Evolutionary conservation across 1,284 basidiomycete genomes (phyloP), one percentile per base, ranked within the genome.

Genomic region (Cutaneotrichosporon curvatum): DNA sequence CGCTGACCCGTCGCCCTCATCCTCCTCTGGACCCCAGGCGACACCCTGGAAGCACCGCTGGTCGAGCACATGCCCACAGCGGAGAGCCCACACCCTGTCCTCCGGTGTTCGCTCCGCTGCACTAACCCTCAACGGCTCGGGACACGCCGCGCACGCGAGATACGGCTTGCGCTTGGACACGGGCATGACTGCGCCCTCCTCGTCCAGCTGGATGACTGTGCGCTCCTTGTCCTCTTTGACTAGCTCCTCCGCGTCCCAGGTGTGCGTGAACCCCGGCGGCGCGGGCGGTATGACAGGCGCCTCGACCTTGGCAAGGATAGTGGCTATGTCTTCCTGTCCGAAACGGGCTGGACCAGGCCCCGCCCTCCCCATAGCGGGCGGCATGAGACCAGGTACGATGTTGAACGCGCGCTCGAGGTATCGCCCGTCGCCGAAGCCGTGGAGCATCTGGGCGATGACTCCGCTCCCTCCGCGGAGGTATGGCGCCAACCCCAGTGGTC

Each of bases 41-140:
- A 65, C 31, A 10, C 39, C 35, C 25, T 60, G 37, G 11, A 68
- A 51, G 53, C 71, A 73, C 38, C 50, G 57, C 47, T 69, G 61
- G 54, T 73, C 68, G 19, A 73, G 45, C 18, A 72, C 37, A 47
- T 73, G 71, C 1, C 72, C 72, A 38, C 72, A 73, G 32, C 63
- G 57, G 9, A 73, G 53, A 0, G 59, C 59, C 60, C 62, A 71
- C 6, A 72, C 58, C 21, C 61, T 44, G 47, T 71, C 69, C 6
- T 54, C 59, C 2, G 57, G 47, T 5, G 55, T 51, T 15, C 55
- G 51, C 28, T 65, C 60, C 0, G 59, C 64, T 28, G 59, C 45
- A 2, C 63, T 65, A 0, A 67, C 40, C 31, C 62, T 55, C 15
- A 73, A 55, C 3, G 63, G 60, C 1, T 57, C 55, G 14, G 53